Percentiles rank a stretch among this genome's conserved stretches.
Evolutionary conservation across 2,329 filamentous ascomycete genomes (phyloP).

Genomic region (Sporothrix dimorphospora): DNA sequence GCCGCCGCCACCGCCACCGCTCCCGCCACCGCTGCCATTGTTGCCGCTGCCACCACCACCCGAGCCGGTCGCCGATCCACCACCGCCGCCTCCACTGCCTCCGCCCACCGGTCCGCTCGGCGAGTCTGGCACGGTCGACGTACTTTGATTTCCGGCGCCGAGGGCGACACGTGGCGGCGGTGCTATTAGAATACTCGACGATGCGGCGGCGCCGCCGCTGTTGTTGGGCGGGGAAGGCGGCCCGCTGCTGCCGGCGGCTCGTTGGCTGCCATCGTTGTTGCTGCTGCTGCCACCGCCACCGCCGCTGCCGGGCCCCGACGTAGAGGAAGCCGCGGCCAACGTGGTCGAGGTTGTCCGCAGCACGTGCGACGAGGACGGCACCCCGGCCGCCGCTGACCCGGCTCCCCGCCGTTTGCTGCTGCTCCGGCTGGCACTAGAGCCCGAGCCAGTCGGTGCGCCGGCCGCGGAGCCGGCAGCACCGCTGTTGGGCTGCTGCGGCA

Average conservation of each 20-base stretch:
- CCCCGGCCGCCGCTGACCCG: slow-evolving; percentile 1
- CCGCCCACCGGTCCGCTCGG: not conserved
- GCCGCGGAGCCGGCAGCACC: not conserved
- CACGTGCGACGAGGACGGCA: slow-evolving; percentile 36
- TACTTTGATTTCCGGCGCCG: slow-evolving; percentile 22
- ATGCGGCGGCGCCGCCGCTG: slow-evolving; percentile 32
- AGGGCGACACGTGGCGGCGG: slow-evolving; percentile 47
- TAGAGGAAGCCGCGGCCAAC: slow-evolving; percentile 14
- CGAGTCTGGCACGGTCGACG: slow-evolving; percentile 10
- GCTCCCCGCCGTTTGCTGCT: slow-evolving; percentile 38
- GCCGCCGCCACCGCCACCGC: not conserved
- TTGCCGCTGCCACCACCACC: not conserved
- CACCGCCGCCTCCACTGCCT: slow-evolving; percentile 30
- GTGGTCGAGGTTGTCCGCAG: slow-evolving; percentile 41
- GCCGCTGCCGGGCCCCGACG: not conserved
- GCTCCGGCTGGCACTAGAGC: slow-evolving; percentile 18
- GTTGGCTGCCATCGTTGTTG: slow-evolving; percentile 29
- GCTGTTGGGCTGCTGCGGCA: not conserved
- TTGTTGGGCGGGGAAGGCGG: slow-evolving; percentile 34
- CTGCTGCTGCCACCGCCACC: slow-evolving; percentile 31
- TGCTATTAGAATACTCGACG: slow-evolving; percentile 42
- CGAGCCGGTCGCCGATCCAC: not conserved
- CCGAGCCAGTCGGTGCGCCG: not conserved
- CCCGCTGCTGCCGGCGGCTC: not conserved
- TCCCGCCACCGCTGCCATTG: not conserved